Conservation (phyloP, 1,139 yeast genomes). For the Diutina neorugosa region DNA sequence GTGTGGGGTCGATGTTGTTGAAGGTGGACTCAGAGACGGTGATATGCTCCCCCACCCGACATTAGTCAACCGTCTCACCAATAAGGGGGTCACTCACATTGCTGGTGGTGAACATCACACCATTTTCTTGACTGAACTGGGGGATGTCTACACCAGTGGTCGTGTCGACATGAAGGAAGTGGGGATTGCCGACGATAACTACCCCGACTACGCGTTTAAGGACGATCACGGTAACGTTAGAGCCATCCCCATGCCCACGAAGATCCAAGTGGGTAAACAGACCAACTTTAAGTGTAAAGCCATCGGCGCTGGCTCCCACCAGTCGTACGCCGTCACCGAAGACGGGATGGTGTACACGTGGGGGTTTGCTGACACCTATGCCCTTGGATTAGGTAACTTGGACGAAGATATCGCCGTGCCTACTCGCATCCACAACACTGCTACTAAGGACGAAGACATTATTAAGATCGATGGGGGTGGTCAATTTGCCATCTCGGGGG, state of each 20-base stretch:
- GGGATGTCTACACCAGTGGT: conserved; percentile 77
- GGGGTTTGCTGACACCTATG: conserved; percentile 98
- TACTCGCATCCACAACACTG: conserved; percentile 82
- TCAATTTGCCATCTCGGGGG: conserved; percentile 85
- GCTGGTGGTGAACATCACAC: conserved; percentile 96
- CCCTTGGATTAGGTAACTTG: conserved; percentile 85
- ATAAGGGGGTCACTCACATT: conserved; percentile 45
- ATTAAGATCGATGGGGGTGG: conserved; percentile 81
- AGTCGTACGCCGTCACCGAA: conserved; percentile 71
- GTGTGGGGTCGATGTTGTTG: conserved; percentile 58
- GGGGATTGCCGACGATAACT: conserved; percentile 57
- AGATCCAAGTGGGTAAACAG: conserved; percentile 28
- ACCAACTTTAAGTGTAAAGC: conserved; percentile 33
- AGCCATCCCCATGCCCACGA: conserved; percentile 80
- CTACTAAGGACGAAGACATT: conserved; percentile 71
- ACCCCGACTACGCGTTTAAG: conserved; percentile 55
- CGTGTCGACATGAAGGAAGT: conserved; percentile 87
- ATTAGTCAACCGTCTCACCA: conserved; percentile 45
- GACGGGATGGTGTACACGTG: conserved; percentile 86
- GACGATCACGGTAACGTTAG: conserved; percentile 77
- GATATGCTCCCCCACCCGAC: conserved; percentile 74
- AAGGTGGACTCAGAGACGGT: conserved; percentile 50
- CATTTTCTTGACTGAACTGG: conserved; percentile 56
- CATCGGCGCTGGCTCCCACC: conserved; percentile 84
- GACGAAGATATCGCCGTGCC: conserved; percentile 86